A percentile compares a stretch with the other conserved stretches of the same genome.
These are phyloP conservation scores for Pelargonium citronellum DNA, from an alignment of 441 rosid species.

Conservation along the genomic window DNA sequence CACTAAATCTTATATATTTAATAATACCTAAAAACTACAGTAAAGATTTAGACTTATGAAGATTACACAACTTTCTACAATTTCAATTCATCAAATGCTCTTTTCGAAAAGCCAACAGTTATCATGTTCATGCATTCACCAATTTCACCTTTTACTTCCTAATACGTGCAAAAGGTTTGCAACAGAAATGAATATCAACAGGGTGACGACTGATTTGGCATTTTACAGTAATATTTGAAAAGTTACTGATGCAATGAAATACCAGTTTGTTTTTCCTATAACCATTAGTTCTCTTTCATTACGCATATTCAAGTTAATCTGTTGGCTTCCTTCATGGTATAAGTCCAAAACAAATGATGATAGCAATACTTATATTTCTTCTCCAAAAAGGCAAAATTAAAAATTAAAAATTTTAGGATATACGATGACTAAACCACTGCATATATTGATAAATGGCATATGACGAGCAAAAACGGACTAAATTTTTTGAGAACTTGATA, in stretches of 20 bases:
- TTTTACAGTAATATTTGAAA: neutral
- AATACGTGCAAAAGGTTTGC: neutral
- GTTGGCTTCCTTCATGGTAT: neutral
- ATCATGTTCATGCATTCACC: neutral
- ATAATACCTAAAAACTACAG: no score
- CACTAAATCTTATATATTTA: no score
- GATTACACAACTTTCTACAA: no score
- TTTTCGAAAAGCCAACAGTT: neutral
- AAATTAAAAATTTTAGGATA: neutral
- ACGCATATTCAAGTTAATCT: neutral
- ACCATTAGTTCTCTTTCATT: neutral
- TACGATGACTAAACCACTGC: neutral
- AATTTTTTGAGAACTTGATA: slow-evolving; percentile 13
- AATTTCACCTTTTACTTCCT: neutral
- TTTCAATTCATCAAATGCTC: neutral
- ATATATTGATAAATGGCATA: neutral
- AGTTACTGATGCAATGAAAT: neutral
- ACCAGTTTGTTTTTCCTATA: neutral
- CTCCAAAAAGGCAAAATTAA: neutral
- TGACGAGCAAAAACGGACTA: slow-evolving; percentile 10
- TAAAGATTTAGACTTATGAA: no score
- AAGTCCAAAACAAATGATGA: neutral
- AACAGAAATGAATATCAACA: neutral
- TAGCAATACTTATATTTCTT: neutral
- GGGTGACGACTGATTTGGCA: neutral